phyloP scores from a whole-genome alignment of 306 rosid species.

The Vigna mungo region DNA sequence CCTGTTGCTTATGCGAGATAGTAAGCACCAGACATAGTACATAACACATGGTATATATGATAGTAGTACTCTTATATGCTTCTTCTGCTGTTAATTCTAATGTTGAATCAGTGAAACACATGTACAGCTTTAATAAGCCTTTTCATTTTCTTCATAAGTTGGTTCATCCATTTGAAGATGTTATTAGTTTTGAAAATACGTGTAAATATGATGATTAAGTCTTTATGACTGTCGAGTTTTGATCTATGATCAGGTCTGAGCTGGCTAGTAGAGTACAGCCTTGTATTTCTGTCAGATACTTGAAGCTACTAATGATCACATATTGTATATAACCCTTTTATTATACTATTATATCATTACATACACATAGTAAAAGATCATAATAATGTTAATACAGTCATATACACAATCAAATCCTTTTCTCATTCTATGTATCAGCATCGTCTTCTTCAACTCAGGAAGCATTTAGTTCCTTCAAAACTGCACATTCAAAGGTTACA shows the following conservation, averaged over 20 bases:
- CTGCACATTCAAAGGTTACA: too few species aligned
- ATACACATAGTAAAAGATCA: neutral
- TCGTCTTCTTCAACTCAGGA: too few species aligned
- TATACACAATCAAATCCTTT: too few species aligned
- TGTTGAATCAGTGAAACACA: constrained; percentile 37
- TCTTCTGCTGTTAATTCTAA: constrained; percentile 11
- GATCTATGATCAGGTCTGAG: constrained; percentile 9
- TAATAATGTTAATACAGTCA: too few species aligned
- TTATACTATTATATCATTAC: too few species aligned
- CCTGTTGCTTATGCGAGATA: constrained; percentile 55
- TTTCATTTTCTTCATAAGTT: constrained; percentile 43
- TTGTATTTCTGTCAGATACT: constrained; percentile 36
- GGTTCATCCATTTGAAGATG: constrained; percentile 25
- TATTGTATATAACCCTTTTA: constrained; percentile 20
- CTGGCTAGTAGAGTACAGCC: constrained; percentile 24
- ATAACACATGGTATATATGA: neutral
- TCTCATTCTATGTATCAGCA: too few species aligned
- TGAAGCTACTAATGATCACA: constrained; percentile 13
- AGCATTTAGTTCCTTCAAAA: too few species aligned
- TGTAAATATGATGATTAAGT: constrained; percentile 42
- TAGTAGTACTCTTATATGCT: constrained; percentile 18
- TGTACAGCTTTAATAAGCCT: constrained; percentile 28
- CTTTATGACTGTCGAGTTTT: constrained; percentile 34
- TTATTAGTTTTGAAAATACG: constrained; percentile 42
- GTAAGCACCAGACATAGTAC: constrained; percentile 48